Evolutionary conservation across 257 asterid species (phyloP).

Genomic region (Asclepias syriaca): DNA sequence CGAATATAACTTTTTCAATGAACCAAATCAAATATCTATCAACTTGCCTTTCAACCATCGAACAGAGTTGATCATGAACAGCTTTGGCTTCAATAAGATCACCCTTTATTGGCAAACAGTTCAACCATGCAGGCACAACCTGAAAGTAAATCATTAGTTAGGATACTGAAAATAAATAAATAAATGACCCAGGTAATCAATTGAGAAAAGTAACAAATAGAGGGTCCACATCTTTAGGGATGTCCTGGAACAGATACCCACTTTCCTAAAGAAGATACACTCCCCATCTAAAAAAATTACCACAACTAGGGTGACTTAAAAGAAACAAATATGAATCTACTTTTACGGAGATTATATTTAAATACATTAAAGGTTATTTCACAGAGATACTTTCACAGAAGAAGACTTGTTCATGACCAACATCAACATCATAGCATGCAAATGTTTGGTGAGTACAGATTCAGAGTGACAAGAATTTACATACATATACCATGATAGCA

Average conservation of each 20-base stretch:
- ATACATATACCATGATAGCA: no score
- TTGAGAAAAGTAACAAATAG: neutral
- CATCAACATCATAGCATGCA: neutral
- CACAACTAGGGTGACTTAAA: neutral
- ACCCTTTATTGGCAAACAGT: constrained; percentile 87
- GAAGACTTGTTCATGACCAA: neutral
- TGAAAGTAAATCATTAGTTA: constrained; percentile 24
- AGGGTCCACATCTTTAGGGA: neutral
- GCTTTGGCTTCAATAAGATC: constrained; percentile 89
- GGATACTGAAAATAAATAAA: neutral
- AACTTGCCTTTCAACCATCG: constrained; percentile 84
- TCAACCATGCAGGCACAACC: constrained; percentile 95
- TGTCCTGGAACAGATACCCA: neutral
- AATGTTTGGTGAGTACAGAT: neutral
- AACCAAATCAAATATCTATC: neutral
- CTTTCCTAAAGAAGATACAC: neutral
- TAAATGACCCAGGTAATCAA: neutral
- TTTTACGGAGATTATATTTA: neutral
- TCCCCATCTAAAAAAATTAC: neutral
- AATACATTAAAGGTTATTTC: no score
- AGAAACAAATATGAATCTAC: neutral
- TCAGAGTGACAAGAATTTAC: no score
- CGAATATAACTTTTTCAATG: neutral
- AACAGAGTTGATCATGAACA: constrained; percentile 92
- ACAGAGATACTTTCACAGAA: no score